Evolutionary conservation across 1,284 basidiomycete genomes (phyloP).

Genomic region (Moesziomyces sp.): DNA sequence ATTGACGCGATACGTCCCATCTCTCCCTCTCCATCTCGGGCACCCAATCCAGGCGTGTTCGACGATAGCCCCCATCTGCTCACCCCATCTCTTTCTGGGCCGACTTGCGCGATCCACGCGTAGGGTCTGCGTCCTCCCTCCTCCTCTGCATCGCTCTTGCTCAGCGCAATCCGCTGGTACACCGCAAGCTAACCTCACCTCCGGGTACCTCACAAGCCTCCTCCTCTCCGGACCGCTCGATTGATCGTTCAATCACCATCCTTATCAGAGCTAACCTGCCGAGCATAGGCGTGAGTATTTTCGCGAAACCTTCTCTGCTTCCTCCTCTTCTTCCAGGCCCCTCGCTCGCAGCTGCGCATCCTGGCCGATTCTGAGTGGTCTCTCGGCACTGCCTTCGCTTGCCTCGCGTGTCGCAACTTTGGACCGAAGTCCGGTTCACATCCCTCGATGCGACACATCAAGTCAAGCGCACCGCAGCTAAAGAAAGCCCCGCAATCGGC

Average conservation of each 20-base stretch:
- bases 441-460: neutral
- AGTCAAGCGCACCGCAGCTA: neutral
- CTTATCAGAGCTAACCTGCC: conserved; percentile 41
- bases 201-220: conserved; percentile 22
- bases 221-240: conserved; percentile 45
- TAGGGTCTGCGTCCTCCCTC: conserved; percentile 28
- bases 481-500: neutral
- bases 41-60: conserved; percentile 60
- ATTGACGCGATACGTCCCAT: conserved; percentile 42
- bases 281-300: conserved; percentile 50
- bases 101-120: conserved; percentile 55
- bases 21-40: conserved; percentile 46
- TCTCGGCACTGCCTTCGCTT: neutral
- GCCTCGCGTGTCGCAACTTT: neutral
- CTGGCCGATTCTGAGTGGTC: neutral
- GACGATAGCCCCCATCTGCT: conserved; percentile 20
- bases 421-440: conserved; percentile 4
- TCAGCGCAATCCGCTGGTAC: conserved; percentile 30
- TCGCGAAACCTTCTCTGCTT: neutral
- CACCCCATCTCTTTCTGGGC: conserved; percentile 2
- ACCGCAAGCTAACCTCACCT: conserved; percentile 27
- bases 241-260: conserved; percentile 48
- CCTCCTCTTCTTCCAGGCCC: too few species aligned
- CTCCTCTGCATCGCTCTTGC: conserved; percentile 8
- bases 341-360: neutral